Percentiles rank a stretch among this genome's conserved stretches.
Evolutionary conservation across 805 yeast species (phyloP).

Genomic region (Barnettozyma californica): DNA sequence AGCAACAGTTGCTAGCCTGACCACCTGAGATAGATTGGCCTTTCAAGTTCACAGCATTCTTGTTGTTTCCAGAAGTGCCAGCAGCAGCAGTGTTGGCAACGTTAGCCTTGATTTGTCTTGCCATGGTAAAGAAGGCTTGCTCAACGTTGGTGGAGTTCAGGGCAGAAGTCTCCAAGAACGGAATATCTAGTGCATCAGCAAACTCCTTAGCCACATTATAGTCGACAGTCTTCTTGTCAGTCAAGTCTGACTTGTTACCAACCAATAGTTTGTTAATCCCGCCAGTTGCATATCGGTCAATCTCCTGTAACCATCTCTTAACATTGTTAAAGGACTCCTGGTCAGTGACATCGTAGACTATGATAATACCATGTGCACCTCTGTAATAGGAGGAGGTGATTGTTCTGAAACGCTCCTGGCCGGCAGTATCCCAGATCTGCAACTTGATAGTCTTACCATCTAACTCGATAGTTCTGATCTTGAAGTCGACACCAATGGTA

Average conservation of each 20-base stretch:
- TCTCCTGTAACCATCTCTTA: slow-evolving; percentile 97
- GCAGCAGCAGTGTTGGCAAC: slow-evolving; percentile 58
- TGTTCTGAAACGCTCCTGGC: slow-evolving; percentile 97
- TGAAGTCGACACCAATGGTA: slow-evolving; percentile 96
- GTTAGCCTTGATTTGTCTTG: slow-evolving; percentile 94
- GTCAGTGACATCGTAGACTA: slow-evolving; percentile 96
- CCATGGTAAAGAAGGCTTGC: slow-evolving; percentile 98
- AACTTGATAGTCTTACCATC: slow-evolving; percentile 96
- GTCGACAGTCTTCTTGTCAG: slow-evolving; percentile 92
- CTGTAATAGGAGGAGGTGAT: slow-evolving; percentile 96
- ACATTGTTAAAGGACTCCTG: slow-evolving; percentile 95
- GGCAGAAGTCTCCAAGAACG: slow-evolving; percentile 95
- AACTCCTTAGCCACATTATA: slow-evolving; percentile 95
- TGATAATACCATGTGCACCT: slow-evolving; percentile 98
- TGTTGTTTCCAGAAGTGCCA: slow-evolving; percentile 35
- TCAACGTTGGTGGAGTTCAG: slow-evolving; percentile 94
- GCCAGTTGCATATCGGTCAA: slow-evolving; percentile 96
- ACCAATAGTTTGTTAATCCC: slow-evolving; percentile 94
- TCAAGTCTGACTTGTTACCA: slow-evolving; percentile 93
- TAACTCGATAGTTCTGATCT: slow-evolving; percentile 81
- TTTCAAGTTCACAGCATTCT: slow-evolving; percentile 65
- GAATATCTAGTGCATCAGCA: slow-evolving; percentile 91
- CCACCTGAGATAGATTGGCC: slow-evolving; percentile 53
- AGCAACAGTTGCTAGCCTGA: slow-evolving; percentile 44
- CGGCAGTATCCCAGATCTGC: slow-evolving; percentile 99